Conservation (phyloP, 768 basidiomycete species). For the Macrolepiota albuminosa region DNA sequence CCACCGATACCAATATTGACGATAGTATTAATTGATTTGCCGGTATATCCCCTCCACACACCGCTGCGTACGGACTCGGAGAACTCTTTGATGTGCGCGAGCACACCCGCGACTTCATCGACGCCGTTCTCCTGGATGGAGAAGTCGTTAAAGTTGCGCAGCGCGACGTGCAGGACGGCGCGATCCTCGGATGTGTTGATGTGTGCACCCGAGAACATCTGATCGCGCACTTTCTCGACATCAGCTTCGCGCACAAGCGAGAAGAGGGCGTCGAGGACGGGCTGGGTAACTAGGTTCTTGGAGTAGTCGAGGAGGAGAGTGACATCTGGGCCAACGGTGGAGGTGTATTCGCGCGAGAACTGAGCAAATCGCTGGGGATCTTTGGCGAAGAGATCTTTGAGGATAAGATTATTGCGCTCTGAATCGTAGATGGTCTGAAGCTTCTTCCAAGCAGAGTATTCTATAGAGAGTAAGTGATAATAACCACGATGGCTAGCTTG, state of each 20-base stretch:
- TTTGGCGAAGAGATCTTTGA: conserved; percentile 89
- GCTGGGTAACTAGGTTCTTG: conserved; percentile 90
- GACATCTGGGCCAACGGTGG: conserved; percentile 58
- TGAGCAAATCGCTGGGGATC: conserved; percentile 85
- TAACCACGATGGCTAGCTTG: neutral
- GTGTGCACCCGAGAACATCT: conserved; percentile 94
- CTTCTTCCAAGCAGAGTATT: conserved; percentile 87
- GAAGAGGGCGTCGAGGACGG: conserved; percentile 75
- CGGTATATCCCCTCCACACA: conserved; percentile 95
- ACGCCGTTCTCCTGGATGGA: conserved; percentile 77
- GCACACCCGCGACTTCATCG: conserved; percentile 76
- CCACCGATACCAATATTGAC: conserved; percentile 99
- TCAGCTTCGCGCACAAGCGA: conserved; percentile 80
- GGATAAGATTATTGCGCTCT: conserved; percentile 66
- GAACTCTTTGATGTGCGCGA: conserved; percentile 91
- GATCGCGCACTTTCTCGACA: conserved; percentile 80
- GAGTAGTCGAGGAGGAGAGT: conserved; percentile 94
- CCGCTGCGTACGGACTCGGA: conserved; percentile 80
- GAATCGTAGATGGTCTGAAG: conserved; percentile 80
- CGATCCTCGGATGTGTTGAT: conserved; percentile 99
- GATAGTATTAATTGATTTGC: conserved; percentile 88
- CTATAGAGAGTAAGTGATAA: conserved; percentile 33
- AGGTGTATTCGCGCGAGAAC: conserved; percentile 75
- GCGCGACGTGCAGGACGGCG: conserved; percentile 91
- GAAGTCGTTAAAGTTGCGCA: conserved; percentile 76